Evolutionary conservation across 2,329 filamentous ascomycete species (phyloP), one percentile per base, ranked within the genome.

Genomic region (Apiospora hydei): DNA sequence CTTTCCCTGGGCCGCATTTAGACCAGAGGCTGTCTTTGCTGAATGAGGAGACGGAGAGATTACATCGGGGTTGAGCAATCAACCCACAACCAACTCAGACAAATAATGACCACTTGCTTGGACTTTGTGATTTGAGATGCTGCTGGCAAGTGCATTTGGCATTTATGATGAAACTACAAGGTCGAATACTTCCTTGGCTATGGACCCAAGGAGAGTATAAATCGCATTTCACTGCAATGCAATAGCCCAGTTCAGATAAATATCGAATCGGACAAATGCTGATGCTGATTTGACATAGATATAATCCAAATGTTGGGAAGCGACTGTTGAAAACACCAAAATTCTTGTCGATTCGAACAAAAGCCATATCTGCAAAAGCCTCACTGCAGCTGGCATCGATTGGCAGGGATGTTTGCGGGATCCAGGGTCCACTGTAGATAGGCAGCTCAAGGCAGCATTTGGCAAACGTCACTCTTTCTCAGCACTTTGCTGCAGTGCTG

Each of bases 381-480:
- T 61, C 53, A 61, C 16, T 21, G 13, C 18, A 51, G 51, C 14
- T 34, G 16, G 26, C 24, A 57, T 57, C 6, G 26, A 30, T 61
- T 18, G 18, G 38, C 57, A 64, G 57, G 57, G 57, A 64, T 64
- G 18, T 8, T 8, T 4, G 53, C 34, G 34, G 57, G 34, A 41
- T 21, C 8, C 11, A 24, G 34, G 57, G 57, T 64, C 57, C 57
- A 64, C 57, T 64, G 57, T 64, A 64, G 34, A 41, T 64, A 64
- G 57, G 57, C 57, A 61, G 53, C 53, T 61, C 30, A 61, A 61
- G 53, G 53, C 53, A 64, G 34, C 57, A 64, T 64, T n/a, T n/a
- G 18, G 57, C 57, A 41, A 64, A 64, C 57, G 57, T 64, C 57
- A 64, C 57, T 64, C 57, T 64, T 61, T 61, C 57, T 64, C 57